Evolutionary conservation across 305 asterid genomes (phyloP), one percentile per base, ranked within the genome.

Genomic region (Fraxinus dipetala): DNA sequence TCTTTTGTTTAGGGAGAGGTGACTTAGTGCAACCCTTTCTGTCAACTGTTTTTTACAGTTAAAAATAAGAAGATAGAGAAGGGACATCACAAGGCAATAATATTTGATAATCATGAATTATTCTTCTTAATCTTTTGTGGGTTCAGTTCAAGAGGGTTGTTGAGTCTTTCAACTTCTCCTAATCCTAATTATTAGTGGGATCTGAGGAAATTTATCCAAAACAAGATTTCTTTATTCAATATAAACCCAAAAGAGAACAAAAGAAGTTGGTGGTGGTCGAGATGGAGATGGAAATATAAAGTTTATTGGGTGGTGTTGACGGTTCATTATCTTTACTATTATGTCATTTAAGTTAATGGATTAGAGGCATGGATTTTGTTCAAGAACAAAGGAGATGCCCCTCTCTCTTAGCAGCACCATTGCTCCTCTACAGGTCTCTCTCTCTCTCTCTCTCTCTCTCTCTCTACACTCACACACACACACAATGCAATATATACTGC

Each of bases 31-130:
- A 75, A 77, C 82, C 48, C 56, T 35, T 79, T 79, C 78, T 87
- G 87, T 40, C 87, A 84, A 79, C 78, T 82, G 30, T n/a, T 84
- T 73, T 84, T 75, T n/a, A 24, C 72, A 82, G 73, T 83, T 70
- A 74, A 84, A 20, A 75, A 79, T 59, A 14, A 59, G 30, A 73
- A 51, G 84, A 76, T 84, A 83, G 51, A 70, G 79, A 82, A 72
- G 78, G 75, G 77, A 48, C 48, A 7, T 83, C 79, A 76, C 72
- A 45, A 75, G 36, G 76, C 65, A 31, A 72, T 72, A 77, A 59
- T 48, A 79, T 63, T 30, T 63, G 72, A 22, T 56, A 34, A 24
- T 48, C 10, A 40, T 18, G 18, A 28, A 26, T 67, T 22, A 7
- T 14, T 26, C 10, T 13, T 75, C 76, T 79, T 80, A 54, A 13